Evolutionary conservation across 768 basidiomycete species (phyloP).

Genomic region (Leucosporidium scottii): DNA sequence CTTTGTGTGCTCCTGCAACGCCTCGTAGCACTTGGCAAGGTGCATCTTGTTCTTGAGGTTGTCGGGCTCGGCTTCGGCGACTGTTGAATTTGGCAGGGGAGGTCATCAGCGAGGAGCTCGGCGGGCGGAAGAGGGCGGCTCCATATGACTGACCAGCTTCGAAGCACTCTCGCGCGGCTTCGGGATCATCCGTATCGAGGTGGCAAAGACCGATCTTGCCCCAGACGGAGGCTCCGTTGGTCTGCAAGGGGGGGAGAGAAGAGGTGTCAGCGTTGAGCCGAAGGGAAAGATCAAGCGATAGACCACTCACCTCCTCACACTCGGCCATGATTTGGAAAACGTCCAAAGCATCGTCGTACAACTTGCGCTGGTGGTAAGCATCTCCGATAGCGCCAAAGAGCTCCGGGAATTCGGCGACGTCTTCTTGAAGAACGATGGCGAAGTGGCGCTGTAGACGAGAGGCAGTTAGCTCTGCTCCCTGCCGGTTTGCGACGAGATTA

Average conservation of each 20-base stretch:
- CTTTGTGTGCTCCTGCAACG: constrained; percentile 65
- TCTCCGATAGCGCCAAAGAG: constrained; percentile 79
- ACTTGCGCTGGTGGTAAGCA: constrained; percentile 65
- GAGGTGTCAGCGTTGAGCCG: not conserved
- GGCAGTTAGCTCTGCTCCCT: not conserved
- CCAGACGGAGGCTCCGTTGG: constrained; percentile 35
- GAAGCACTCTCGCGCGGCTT: constrained; percentile 73
- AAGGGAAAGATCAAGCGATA: not conserved
- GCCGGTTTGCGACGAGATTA: too few species aligned
- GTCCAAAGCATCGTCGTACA: constrained; percentile 70
- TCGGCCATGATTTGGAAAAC: constrained; percentile 73
- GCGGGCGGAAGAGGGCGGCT: not conserved
- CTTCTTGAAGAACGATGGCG: constrained; percentile 60
- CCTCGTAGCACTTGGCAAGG: constrained; percentile 82
- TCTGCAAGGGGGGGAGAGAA: constrained; percentile 3
- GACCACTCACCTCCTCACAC: constrained; percentile 57
- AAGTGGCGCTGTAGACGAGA: constrained; percentile 60
- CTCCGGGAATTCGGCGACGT: constrained; percentile 66
- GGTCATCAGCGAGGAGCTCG: not conserved
- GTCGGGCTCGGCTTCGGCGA: constrained; percentile 63
- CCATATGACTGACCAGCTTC: constrained; percentile 53
- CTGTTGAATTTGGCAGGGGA: constrained; percentile 44
- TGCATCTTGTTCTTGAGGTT: constrained; percentile 81
- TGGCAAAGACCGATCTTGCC: constrained; percentile 77
- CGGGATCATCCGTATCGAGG: constrained; percentile 64